Evolutionary conservation across 2,329 filamentous ascomycete species (phyloP), one percentile per base, ranked within the genome.

Genomic region (Xylaria digitata): DNA sequence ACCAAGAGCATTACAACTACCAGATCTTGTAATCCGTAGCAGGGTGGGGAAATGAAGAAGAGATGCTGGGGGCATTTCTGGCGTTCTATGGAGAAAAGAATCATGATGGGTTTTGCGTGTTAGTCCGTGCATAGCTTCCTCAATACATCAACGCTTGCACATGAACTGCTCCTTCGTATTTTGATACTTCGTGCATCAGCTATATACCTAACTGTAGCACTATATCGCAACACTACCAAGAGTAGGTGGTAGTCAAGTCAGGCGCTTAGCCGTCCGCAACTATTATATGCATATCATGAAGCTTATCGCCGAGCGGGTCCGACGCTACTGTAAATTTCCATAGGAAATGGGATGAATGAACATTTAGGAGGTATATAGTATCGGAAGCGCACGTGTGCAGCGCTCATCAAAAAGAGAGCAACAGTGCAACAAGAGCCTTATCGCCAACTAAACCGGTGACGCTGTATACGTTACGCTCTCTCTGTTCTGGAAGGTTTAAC

Each of bases 1-100:
- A 86, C 83, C 93, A 96, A 78, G 86, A 87, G 77, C 82, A 82
- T 72, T 87, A 86, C 79, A 85, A 85, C 76, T 86, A 86, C 80
- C 83, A 78, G 65, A 75, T 77, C 52, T 70, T 78, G 70, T 76
- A 37, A 71, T 64, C 58, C 48, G 26, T 1, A 5, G 5, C 7
- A 26, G 43, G 40, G 13, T 21, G 19, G 17, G 13, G 17, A 43
- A 30, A 13, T 60, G n/a, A 15, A 55, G n/a, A 13, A 43, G 26
- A 13, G 48, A 17, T 17, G 15, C 34, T 6, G 42, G 48, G 30
- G 17, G 30, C 49, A 40, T 48, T 17, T 50, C 30, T 48, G 37
- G 54, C 26, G 34, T 53, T 5, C n/a, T 30, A 54, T 40, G 26
- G 63, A 32, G 21, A 46, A 48, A 63, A 43, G 13, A 48, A n/a